Conservation (phyloP, 768 basidiomycete species). For the Termitomyces eurrhizus region DNA sequence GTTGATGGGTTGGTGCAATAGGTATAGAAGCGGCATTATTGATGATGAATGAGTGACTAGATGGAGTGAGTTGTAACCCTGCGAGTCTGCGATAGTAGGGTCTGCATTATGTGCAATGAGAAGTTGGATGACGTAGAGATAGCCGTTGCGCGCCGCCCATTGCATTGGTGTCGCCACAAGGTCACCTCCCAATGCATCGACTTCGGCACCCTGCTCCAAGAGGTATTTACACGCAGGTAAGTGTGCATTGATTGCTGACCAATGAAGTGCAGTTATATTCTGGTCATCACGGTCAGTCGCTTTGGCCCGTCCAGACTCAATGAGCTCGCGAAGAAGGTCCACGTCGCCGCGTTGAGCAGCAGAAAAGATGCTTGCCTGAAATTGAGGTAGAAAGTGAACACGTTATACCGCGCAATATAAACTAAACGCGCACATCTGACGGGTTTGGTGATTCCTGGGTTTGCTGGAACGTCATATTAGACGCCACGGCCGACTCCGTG, state of each 20-base stretch:
- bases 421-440: slow-evolving; percentile 32
- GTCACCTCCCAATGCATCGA: slow-evolving; percentile 93
- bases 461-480: slow-evolving; percentile 45
- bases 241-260: slow-evolving; percentile 98
- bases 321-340: slow-evolving; percentile 52
- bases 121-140: slow-evolving; percentile 92
- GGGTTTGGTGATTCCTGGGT: slow-evolving; percentile 31
- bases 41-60: slow-evolving; percentile 92
- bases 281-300: slow-evolving; percentile 83
- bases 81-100: slow-evolving; percentile 85
- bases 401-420: not conserved
- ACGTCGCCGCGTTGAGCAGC: slow-evolving; percentile 89
- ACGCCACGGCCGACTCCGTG: slow-evolving; percentile 41
- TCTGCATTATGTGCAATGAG: slow-evolving; percentile 89
- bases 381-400: not conserved
- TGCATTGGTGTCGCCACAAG: slow-evolving; percentile 93
- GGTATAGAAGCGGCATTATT: slow-evolving; percentile 90
- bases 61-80: slow-evolving; percentile 95
- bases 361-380: slow-evolving; percentile 66
- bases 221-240: slow-evolving; percentile 83
- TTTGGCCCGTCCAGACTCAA: slow-evolving; percentile 65
- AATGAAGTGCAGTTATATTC: slow-evolving; percentile 94
- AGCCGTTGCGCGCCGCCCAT: slow-evolving; percentile 97
- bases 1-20: slow-evolving; percentile 89
- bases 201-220: slow-evolving; percentile 89